phyloP scores from a whole-genome alignment of 768 basidiomycete genomes.

The Pleurotus eryngii region DNA sequence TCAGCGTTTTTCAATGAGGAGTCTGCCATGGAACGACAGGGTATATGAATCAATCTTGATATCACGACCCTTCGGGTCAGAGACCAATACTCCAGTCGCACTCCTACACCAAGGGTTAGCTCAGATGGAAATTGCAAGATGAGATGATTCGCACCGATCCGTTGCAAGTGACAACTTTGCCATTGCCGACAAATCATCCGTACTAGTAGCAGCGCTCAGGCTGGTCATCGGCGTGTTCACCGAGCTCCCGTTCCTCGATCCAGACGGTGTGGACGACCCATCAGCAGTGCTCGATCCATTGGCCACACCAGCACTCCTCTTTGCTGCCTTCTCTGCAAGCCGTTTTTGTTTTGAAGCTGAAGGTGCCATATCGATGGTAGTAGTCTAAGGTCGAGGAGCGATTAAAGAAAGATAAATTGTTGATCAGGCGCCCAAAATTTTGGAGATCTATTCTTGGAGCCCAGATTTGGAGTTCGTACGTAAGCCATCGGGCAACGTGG shows the following conservation, averaged over 20 bases:
- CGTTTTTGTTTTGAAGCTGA: slow-evolving; percentile 90
- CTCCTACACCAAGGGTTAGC: slow-evolving; percentile 48
- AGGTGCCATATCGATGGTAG: slow-evolving; percentile 52
- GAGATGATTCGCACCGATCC: slow-evolving; percentile 59
- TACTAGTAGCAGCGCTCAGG: slow-evolving; percentile 72
- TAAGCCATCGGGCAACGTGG: too few relatives aligned
- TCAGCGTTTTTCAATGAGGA: slow-evolving; percentile 70
- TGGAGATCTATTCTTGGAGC: too few relatives aligned
- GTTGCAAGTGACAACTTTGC: slow-evolving; percentile 87
- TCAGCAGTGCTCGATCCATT: slow-evolving; percentile 38
- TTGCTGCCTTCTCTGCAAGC: slow-evolving; percentile 90
- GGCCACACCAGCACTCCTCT: slow-evolving; percentile 54
- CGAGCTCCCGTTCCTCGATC: slow-evolving; percentile 57
- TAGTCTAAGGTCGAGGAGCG: too few relatives aligned
- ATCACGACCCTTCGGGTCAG: slow-evolving; percentile 89
- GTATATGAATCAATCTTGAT: slow-evolving; percentile 97
- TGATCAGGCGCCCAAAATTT: too few relatives aligned
- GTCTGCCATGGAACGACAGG: slow-evolving; percentile 93
- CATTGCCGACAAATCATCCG: slow-evolving; percentile 82
- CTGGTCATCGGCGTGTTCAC: slow-evolving; percentile 81
- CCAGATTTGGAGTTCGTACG: too few relatives aligned
- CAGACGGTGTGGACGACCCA: slow-evolving; percentile 37
- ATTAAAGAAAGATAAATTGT: too few relatives aligned
- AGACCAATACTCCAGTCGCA: slow-evolving; percentile 88
- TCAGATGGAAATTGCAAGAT: not conserved